A percentile compares a stretch with the other conserved stretches of the same genome.
Evolutionary conservation across 1,284 basidiomycete species (phyloP).

Genomic region (Pyrrhoderma lamaoense): DNA sequence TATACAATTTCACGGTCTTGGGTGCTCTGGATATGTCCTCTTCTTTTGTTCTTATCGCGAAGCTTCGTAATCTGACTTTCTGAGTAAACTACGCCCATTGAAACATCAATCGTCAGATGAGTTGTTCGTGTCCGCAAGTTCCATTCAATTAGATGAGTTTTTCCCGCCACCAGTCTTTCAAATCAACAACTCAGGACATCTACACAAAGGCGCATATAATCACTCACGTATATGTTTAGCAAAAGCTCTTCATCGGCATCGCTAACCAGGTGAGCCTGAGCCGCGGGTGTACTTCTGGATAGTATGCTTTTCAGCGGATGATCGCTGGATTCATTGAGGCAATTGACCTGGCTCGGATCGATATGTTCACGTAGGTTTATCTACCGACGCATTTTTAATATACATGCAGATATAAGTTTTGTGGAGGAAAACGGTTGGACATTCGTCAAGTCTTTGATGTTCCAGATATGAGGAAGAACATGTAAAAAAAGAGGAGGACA

Average conservation of each 20-base stretch:
- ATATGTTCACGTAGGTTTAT: conserved; percentile 28
- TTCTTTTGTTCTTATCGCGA: conserved; percentile 50
- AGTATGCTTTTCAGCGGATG: conserved; percentile 61
- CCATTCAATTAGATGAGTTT: no score
- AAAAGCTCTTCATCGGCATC: conserved; percentile 79
- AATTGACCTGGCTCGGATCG: conserved; percentile 57
- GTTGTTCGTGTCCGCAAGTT: no score
- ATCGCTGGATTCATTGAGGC: conserved; percentile 63
- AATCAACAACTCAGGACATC: no score
- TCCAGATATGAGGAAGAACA: not conserved
- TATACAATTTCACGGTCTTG: conserved; percentile 57
- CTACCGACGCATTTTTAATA: conserved; percentile 1
- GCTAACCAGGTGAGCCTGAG: conserved; percentile 53
- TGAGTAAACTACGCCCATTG: conserved; percentile 63
- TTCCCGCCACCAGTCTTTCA: no score
- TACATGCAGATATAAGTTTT: no score
- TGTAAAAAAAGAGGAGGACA: not conserved
- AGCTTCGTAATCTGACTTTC: conserved; percentile 64
- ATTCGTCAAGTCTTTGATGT: no score
- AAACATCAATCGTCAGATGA: not conserved
- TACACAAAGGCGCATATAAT: not conserved
- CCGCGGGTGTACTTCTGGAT: conserved; percentile 41
- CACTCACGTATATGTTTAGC: conserved; percentile 56
- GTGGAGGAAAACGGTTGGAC: no score
- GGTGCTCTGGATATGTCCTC: conserved; percentile 45